Evolutionary conservation across 2,329 filamentous ascomycete species (phyloP).

Genomic region (Helotiales sp.): DNA sequence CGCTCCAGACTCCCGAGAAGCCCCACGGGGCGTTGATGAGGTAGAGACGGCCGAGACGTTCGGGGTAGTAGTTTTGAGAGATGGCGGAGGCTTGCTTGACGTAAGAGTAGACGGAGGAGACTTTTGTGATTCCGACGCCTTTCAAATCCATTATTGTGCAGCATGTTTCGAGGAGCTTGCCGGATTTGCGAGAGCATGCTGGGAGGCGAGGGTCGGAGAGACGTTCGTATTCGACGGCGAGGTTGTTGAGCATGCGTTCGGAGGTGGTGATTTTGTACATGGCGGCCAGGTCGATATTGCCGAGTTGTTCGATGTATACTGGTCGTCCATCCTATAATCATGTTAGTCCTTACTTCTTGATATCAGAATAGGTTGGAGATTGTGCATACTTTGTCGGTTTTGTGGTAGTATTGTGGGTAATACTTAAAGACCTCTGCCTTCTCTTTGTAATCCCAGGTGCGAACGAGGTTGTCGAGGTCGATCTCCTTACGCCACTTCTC

Average conservation of each 20-base stretch:
- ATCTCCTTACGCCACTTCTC: constrained; percentile 92
- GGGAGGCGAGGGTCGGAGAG: constrained; percentile 89
- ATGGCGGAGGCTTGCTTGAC: constrained; percentile 81
- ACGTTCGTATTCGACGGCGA: constrained; percentile 97
- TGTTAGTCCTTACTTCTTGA: constrained; percentile 15
- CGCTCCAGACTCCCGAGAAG: constrained; percentile 80
- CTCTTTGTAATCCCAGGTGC: constrained; percentile 84
- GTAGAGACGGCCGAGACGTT: constrained; percentile 93
- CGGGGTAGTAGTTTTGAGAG: constrained; percentile 98
- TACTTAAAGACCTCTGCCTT: constrained; percentile 81
- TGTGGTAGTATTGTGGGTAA: constrained; percentile 99
- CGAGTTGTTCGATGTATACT: constrained; percentile 94
- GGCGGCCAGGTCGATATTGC: constrained; percentile 84
- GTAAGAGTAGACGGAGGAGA: constrained; percentile 84
- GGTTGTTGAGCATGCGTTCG: constrained; percentile 94
- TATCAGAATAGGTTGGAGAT: too few relatives aligned
- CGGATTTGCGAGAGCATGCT: constrained; percentile 89
- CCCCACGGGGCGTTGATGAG: constrained; percentile 98
- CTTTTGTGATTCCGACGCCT: constrained; percentile 82
- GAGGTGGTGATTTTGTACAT: constrained; percentile 92
- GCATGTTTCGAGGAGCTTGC: constrained; percentile 90
- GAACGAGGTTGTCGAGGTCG: constrained; percentile 77
- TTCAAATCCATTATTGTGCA: constrained; percentile 99
- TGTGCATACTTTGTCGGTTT: constrained; percentile 71
- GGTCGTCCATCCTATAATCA: constrained; percentile 80